Percentiles rank a stretch among this genome's conserved stretches.
Conservation (phyloP, 495 filamentous ascomycete species). For the Lineolata rhizophorae region DNA sequence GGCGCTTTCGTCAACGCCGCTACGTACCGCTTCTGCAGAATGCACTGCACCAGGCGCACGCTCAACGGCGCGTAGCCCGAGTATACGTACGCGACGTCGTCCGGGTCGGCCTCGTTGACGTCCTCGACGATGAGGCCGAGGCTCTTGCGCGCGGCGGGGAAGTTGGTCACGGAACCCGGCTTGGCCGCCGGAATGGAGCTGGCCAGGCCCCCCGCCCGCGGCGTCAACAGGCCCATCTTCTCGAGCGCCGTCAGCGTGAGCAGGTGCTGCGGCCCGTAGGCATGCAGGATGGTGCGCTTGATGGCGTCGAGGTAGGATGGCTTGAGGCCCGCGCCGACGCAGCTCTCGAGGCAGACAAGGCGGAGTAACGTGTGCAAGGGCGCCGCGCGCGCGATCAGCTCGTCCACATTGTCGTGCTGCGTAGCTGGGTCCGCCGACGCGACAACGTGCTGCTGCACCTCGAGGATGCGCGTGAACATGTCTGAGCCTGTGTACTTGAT, state of each 20-base stretch:
- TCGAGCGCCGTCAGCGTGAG: conserved; percentile 78
- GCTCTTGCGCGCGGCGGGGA: conserved; percentile 62
- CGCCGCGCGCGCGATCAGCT: conserved; percentile 70
- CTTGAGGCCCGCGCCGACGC: conserved; percentile 71
- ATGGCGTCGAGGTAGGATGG: conserved; percentile 73
- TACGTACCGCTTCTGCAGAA: conserved; percentile 75
- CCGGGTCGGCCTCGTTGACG: conserved; percentile 88
- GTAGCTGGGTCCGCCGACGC: conserved; percentile 72
- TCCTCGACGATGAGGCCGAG: conserved; percentile 87
- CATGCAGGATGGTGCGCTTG: conserved; percentile 68
- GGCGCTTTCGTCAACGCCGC: conserved; percentile 31
- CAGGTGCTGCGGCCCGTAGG: conserved; percentile 85
- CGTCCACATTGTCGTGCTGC: conserved; percentile 77
- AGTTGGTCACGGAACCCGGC: conserved; percentile 56
- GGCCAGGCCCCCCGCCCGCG: conserved; percentile 29
- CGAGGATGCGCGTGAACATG: conserved; percentile 65
- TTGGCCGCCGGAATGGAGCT: conserved; percentile 10
- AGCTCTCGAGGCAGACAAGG: conserved; percentile 75
- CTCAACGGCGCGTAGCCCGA: conserved; percentile 90
- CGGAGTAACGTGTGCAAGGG: conserved; percentile 62
- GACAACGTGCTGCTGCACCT: conserved; percentile 92
- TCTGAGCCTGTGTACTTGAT: conserved; percentile 77
- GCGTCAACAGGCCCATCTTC: conserved; percentile 59
- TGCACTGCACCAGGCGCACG: conserved; percentile 81
- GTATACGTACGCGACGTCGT: conserved; percentile 93